A percentile compares a stretch with the other conserved stretches of the same genome.
These are phyloP conservation scores for Apiotrichum sp. DNA, from an alignment of 1,284 basidiomycete species.

Conservation along the genomic window DNA sequence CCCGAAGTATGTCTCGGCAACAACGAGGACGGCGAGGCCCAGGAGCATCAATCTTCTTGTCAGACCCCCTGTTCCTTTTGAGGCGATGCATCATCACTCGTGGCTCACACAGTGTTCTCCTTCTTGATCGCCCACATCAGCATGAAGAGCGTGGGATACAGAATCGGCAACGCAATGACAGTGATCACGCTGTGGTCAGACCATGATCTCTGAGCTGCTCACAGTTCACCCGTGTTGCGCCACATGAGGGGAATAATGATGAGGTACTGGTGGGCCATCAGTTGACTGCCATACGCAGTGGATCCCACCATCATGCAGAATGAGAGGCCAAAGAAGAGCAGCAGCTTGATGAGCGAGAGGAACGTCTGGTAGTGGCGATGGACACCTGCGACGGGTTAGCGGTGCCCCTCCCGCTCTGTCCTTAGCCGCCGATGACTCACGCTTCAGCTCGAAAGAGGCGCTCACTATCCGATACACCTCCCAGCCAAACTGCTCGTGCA, in stretches of 20 bases:
- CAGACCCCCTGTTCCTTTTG: constrained; percentile 21
- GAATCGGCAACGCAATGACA: constrained; percentile 72
- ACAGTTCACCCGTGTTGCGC: constrained; percentile 36
- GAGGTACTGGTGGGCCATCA: constrained; percentile 22
- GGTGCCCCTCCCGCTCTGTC: too few relatives aligned
- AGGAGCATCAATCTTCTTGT: constrained; percentile 73
- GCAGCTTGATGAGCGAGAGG: constrained; percentile 79
- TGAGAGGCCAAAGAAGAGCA: constrained; percentile 78
- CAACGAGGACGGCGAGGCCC: constrained; percentile 71
- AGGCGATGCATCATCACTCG: too few relatives aligned
- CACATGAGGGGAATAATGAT: constrained; percentile 35
- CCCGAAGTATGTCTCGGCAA: constrained; percentile 76
- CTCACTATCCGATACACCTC: constrained; percentile 82
- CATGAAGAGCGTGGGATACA: constrained; percentile 54
- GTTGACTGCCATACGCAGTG: neutral
- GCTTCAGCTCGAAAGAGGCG: constrained; percentile 74
- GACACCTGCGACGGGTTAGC: constrained; percentile 50
- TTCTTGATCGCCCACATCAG: constrained; percentile 46
- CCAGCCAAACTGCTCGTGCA: constrained; percentile 83
- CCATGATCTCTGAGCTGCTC: constrained; percentile 56
- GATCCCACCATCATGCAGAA: constrained; percentile 69
- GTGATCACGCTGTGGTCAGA: constrained; percentile 68
- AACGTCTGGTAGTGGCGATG: constrained; percentile 79
- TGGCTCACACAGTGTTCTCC: constrained; percentile 28
- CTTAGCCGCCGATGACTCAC: constrained; percentile 15